Percentiles rank a stretch among this genome's conserved stretches.
Conservation (phyloP, 306 rosid species). For the Sindora glabra region DNA sequence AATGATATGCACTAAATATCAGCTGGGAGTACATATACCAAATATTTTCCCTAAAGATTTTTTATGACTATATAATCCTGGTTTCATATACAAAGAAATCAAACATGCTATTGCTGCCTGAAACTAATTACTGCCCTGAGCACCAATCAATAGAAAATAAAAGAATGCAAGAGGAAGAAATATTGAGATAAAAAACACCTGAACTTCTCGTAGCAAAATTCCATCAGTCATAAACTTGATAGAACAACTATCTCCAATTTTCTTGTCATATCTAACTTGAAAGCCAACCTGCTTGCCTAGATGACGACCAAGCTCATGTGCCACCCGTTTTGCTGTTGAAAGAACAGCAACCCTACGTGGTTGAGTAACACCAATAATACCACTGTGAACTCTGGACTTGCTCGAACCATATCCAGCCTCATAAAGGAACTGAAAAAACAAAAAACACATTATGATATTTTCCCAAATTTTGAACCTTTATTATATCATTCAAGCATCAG, state of each 20-base stretch:
- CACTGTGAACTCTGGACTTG: constrained; percentile 31
- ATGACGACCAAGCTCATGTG: constrained; percentile 72
- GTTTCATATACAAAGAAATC: not conserved
- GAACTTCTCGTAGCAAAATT: constrained; percentile 86
- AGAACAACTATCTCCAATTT: constrained; percentile 66
- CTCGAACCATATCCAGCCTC: constrained; percentile 89
- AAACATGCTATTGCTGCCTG: not conserved
- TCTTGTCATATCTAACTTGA: constrained; percentile 93
- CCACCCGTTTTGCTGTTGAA: constrained; percentile 89
- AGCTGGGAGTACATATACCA: no score
- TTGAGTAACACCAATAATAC: constrained; percentile 87
- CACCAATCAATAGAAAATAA: not conserved
- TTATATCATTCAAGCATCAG: constrained; percentile 7
- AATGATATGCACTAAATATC: no score
- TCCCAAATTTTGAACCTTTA: constrained; percentile 1
- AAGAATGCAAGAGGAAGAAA: not conserved
- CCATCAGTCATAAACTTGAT: constrained; percentile 98
- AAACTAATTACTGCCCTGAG: not conserved
- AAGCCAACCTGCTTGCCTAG: constrained; percentile 83
- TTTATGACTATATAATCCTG: not conserved
- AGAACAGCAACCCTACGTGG: constrained; percentile 97
- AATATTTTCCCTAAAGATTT: not conserved
- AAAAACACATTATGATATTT: not conserved
- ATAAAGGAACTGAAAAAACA: constrained; percentile 56
- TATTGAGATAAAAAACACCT: constrained; percentile 38